Evolutionary conservation across 2,329 filamentous ascomycete genomes (phyloP).

Genomic region (Tothia fuscella): DNA sequence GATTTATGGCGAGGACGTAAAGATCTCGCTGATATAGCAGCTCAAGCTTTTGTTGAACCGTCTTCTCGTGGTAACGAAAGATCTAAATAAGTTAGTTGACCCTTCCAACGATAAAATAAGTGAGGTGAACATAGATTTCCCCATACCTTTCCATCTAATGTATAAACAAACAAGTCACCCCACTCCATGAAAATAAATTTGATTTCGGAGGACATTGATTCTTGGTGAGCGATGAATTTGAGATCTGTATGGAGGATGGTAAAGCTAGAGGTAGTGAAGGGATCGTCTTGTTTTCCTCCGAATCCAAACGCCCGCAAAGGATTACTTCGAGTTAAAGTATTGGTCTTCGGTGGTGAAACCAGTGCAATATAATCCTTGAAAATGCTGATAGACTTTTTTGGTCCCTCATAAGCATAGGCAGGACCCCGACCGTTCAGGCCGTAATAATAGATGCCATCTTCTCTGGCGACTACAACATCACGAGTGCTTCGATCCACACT

Average conservation of each 20-base stretch:
- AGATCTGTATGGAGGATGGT: slow-evolving; percentile 85
- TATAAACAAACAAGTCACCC: slow-evolving; percentile 85
- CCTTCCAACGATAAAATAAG: neutral
- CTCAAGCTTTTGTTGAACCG: slow-evolving; percentile 79
- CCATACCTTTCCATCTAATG: slow-evolving; percentile 76
- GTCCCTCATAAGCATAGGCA: slow-evolving; percentile 81
- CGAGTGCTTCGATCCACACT: slow-evolving; percentile 67
- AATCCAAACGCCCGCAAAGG: slow-evolving; percentile 60
- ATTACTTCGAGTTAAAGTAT: slow-evolving; percentile 32
- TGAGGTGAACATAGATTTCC: neutral
- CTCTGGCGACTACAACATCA: slow-evolving; percentile 81
- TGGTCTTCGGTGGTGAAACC: slow-evolving; percentile 62
- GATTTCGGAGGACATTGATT: slow-evolving; percentile 70
- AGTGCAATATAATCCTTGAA: slow-evolving; percentile 81
- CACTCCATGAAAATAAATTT: slow-evolving; percentile 74
- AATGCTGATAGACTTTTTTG: slow-evolving; percentile 69
- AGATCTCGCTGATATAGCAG: slow-evolving; percentile 90
- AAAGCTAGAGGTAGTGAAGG: slow-evolving; percentile 81
- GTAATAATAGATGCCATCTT: slow-evolving; percentile 95
- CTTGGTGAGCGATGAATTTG: slow-evolving; percentile 79
- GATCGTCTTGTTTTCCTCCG: slow-evolving; percentile 53
- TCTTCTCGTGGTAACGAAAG: slow-evolving; percentile 80
- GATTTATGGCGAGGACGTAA: slow-evolving; percentile 79
- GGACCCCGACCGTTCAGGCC: slow-evolving; percentile 72
- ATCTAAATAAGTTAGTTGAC: slow-evolving; percentile 39